Conservation (phyloP, 768 basidiomycete genomes). For the Candolleomyces eurysporus region DNA sequence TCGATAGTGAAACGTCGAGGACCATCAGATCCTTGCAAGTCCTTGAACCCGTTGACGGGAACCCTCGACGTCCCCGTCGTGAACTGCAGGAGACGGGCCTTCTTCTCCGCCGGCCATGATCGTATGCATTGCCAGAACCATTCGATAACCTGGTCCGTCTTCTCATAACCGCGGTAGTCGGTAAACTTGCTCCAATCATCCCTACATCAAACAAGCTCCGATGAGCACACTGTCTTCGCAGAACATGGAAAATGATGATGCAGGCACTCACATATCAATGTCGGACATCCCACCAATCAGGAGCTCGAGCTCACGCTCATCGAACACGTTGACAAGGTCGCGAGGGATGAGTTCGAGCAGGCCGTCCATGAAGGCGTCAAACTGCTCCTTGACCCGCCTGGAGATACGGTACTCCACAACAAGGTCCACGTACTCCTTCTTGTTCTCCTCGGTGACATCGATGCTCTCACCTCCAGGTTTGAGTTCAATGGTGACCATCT, state of each 20-base stretch:
- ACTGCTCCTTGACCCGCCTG: constrained; percentile 79
- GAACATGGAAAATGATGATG: neutral
- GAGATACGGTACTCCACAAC: constrained; percentile 84
- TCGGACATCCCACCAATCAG: constrained; percentile 93
- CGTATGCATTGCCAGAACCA: constrained; percentile 97
- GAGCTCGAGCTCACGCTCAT: constrained; percentile 86
- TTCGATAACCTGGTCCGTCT: constrained; percentile 84
- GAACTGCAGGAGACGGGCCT: constrained; percentile 84
- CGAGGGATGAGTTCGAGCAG: constrained; percentile 81
- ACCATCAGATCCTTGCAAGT: constrained; percentile 90
- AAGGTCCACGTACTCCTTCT: constrained; percentile 73
- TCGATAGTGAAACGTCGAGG: constrained; percentile 93
- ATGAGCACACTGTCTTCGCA: neutral
- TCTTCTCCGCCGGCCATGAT: constrained; percentile 87
- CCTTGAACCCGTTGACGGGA: constrained; percentile 93
- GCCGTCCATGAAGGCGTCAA: constrained; percentile 82
- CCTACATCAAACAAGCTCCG: constrained; percentile 28
- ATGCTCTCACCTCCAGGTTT: constrained; percentile 59
- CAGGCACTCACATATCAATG: constrained; percentile 68
- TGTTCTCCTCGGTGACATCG: constrained; percentile 71
- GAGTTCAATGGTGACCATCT: constrained; percentile 65
- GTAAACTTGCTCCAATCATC: constrained; percentile 95
- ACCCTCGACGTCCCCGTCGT: constrained; percentile 84
- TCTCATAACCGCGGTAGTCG: constrained; percentile 86
- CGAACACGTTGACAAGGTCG: constrained; percentile 85